Evolutionary conservation across 352 stramenopile species (phyloP).

Genomic region (Globisporangium emineosum): DNA sequence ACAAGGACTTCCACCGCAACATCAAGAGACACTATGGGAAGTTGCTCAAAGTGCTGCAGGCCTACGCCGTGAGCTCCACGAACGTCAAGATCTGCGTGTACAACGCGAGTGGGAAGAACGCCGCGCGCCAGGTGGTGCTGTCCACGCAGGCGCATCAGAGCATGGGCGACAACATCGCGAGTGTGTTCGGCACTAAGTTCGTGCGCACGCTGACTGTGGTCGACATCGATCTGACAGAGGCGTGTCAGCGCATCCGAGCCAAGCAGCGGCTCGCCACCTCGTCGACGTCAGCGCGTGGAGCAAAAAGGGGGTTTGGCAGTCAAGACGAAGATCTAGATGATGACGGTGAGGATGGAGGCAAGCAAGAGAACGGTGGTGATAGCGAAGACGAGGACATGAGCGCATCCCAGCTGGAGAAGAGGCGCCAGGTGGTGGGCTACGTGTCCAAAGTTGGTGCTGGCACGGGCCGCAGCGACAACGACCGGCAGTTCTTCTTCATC

Average conservation of each 20-base stretch:
- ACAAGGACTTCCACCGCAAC: constrained; percentile 91
- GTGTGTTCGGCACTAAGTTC: constrained; percentile 93
- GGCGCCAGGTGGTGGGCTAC: constrained; percentile 52
- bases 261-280: background rate
- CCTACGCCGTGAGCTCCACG: constrained; percentile 55
- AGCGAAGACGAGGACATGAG: constrained; percentile 21
- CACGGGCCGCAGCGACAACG: constrained; percentile 78
- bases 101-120: constrained; percentile 54
- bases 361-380: constrained; percentile 20
- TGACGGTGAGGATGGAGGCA: constrained; percentile 16
- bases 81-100: constrained; percentile 59
- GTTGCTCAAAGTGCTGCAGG: constrained; percentile 91
- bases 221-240: constrained; percentile 57
- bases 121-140: constrained; percentile 48
- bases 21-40: constrained; percentile 93
- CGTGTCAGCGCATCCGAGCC: constrained; percentile 5
- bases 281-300: background rate
- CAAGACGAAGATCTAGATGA: constrained; percentile 7
- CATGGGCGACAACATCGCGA: constrained; percentile 84
- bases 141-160: constrained; percentile 62
- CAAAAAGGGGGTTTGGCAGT: background rate
- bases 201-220: constrained; percentile 71
- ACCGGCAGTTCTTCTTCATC: constrained; percentile 95
- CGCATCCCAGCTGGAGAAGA: constrained; percentile 19
- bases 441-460: constrained; percentile 69